Base-by-base conservation (phyloP, 2,329 filamentous ascomycete genomes). In the Hypoxylon sp. region DNA sequence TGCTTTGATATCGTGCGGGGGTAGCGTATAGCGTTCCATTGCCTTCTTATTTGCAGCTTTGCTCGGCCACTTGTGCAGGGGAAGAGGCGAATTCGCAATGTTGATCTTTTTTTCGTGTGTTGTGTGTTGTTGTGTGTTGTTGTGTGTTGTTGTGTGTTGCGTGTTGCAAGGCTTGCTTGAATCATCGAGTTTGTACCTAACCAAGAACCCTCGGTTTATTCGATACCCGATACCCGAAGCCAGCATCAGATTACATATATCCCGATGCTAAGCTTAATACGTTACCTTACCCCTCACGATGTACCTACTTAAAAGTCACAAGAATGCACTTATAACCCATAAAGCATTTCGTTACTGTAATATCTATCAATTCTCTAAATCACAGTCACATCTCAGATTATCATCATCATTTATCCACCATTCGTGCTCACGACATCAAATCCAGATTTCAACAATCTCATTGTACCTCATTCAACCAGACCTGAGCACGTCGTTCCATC, bases 1-100 rank as follows among this genome's bases (percentile, higher is more conserved):
- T 68, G 30, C 55, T n/a, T 26, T 13, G 49, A 24, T 54, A 49
- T 48, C 59, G 49, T 54, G 61, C 59, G 64, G 65, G 65, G 62
- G 59, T 47, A 37, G 26, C 34, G 54, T 53, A 56, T 47, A 37
- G 26, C 34, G 54, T 53, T 47, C 39, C 51, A 56, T 50, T 56
- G 17, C 30, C n/a, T 39, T n/a, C n/a, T 24, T 43, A 11, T 34
- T 50, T 26, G 13, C 13, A 13, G 6, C 20, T 13, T 44, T 15
- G 6, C 10, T 24, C 17, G 15, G 17, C 20, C 22, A n/a, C n/a
- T 46, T 48, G 20, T 46, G 20, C 43, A 46, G 43, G 43, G 43
- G 43, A 15, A 46, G 43, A 26, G 20, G 13, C 39, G 17, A 43
- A 20, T 43, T 43, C 15, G 32, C 37, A 41, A 46, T 46, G 43